Evolutionary conservation across 495 filamentous ascomycete genomes (phyloP).

Genomic region (Cryomyces antarcticus): DNA sequence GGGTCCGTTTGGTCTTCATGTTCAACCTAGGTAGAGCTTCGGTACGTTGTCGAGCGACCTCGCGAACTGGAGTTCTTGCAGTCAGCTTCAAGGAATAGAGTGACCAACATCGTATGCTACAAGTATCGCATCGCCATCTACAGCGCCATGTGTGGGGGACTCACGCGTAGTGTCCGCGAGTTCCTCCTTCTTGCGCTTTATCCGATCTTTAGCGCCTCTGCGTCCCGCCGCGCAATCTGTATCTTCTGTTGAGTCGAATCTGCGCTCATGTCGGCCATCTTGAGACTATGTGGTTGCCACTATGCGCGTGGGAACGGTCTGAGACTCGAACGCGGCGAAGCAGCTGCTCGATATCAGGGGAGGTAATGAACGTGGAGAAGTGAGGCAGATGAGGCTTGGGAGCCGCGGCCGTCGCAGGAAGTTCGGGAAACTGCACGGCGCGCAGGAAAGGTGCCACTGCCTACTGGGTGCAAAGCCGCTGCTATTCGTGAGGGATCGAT

Average conservation of each 20-base stretch:
- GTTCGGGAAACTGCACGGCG: too few species aligned
- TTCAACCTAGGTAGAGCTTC: conserved; percentile 77
- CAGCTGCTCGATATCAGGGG: too few species aligned
- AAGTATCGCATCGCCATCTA: background rate
- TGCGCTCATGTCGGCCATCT: conserved; percentile 36
- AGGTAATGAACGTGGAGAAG: too few species aligned
- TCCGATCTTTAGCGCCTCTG: conserved; percentile 90
- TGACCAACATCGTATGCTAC: background rate
- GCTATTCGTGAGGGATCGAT: too few species aligned
- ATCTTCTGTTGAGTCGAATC: conserved; percentile 75
- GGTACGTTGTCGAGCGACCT: conserved; percentile 72
- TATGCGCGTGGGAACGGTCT: too few species aligned
- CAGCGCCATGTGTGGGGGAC: conserved; percentile 17
- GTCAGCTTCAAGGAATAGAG: conserved; percentile 6
- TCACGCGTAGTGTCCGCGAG: conserved; percentile 91
- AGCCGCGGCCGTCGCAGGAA: too few species aligned
- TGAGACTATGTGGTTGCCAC: too few species aligned
- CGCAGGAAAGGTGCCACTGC: too few species aligned
- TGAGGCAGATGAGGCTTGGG: too few species aligned
- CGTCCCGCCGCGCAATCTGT: conserved; percentile 89
- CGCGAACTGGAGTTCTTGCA: conserved; percentile 42
- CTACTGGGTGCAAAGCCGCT: too few species aligned
- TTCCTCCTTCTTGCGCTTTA: conserved; percentile 99
- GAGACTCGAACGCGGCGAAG: too few species aligned
- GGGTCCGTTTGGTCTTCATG: conserved; percentile 86